phyloP scores from a whole-genome alignment of 768 basidiomycete species.

The Pleurotus citrinopileatus region DNA sequence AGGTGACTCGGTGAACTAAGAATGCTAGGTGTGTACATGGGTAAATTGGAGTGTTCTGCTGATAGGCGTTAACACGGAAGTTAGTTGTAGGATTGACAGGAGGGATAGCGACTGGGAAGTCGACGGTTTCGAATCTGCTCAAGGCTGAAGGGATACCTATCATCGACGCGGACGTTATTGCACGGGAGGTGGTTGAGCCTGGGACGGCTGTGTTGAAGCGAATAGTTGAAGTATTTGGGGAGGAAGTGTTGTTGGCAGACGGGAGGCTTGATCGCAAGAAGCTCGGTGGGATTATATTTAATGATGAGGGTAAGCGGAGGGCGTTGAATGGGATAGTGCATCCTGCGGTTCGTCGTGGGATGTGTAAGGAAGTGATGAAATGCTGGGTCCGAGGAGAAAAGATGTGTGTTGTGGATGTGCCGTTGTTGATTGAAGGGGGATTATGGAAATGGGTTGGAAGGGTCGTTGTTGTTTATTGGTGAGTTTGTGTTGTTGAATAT shows the following conservation, averaged over 20 bases:
- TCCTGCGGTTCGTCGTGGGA: conserved; percentile 82
- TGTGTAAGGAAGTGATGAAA: conserved; percentile 63
- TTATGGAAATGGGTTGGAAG: conserved; percentile 81
- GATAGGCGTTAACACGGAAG: not conserved
- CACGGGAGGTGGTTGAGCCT: conserved; percentile 82
- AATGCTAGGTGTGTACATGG: not conserved
- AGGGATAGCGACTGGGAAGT: conserved; percentile 96
- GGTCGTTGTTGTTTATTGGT: conserved; percentile 94
- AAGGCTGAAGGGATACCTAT: conserved; percentile 69
- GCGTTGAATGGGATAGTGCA: conserved; percentile 85
- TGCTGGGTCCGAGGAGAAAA: conserved; percentile 78
- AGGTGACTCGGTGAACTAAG: not conserved
- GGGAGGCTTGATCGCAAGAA: conserved; percentile 80
- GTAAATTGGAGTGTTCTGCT: not conserved
- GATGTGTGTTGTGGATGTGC: conserved; percentile 85
- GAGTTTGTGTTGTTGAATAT: too few species aligned
- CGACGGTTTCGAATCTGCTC: conserved; percentile 80
- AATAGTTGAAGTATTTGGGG: conserved; percentile 73
- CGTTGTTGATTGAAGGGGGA: conserved; percentile 86
- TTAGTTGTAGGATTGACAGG: conserved; percentile 95
- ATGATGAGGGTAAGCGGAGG: conserved; percentile 65
- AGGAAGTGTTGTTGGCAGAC: conserved; percentile 58
- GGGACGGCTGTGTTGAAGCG: conserved; percentile 69
- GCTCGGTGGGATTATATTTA: conserved; percentile 84
- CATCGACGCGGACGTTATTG: conserved; percentile 90